phyloP scores from a whole-genome alignment of 2,329 filamentous ascomycete species.

The Colletotrichum sp. region DNA sequence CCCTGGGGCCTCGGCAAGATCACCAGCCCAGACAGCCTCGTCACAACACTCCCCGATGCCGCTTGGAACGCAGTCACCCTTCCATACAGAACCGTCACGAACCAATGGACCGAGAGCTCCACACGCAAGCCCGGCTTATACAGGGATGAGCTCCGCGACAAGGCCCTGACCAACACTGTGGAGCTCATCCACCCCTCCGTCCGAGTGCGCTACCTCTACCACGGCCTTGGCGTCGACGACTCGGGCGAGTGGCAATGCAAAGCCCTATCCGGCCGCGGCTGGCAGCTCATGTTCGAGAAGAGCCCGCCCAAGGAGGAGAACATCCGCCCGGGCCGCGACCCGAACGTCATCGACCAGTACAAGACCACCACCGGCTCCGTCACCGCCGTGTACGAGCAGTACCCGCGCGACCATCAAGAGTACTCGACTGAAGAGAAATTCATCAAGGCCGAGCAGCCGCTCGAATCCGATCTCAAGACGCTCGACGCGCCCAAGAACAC shows the following conservation, averaged over 20 bases:
- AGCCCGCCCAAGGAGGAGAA: not conserved
- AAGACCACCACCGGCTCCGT: conserved; percentile 3
- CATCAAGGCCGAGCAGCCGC: conserved; percentile 16
- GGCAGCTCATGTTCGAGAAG: conserved; percentile 12
- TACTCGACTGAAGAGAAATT: not conserved
- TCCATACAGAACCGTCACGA: not conserved
- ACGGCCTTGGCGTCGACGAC: conserved; percentile 33
- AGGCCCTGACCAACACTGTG: conserved; percentile 12
- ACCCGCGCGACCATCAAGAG: not conserved
- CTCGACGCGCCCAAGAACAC: not conserved
- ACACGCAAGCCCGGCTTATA: conserved; percentile 29
- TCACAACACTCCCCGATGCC: conserved; percentile 7
- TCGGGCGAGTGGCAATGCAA: conserved; percentile 26
- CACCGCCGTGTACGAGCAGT: conserved; percentile 1
- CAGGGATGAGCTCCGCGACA: conserved; percentile 12
- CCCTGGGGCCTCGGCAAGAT: conserved; percentile 26
- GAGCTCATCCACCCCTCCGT: conserved; percentile 36
- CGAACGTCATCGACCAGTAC: not conserved
- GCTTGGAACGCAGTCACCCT: not conserved
- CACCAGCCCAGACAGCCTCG: conserved; percentile 13
- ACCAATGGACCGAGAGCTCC: not conserved
- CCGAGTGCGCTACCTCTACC: conserved; percentile 33
- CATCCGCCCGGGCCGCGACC: not conserved
- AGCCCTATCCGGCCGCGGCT: conserved; percentile 19
- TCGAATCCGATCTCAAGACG: conserved; percentile 12